These are phyloP conservation scores for Colletotrichum tropicicola DNA, from an alignment of 2,329 filamentous ascomycete genomes.

Conservation along the genomic window DNA sequence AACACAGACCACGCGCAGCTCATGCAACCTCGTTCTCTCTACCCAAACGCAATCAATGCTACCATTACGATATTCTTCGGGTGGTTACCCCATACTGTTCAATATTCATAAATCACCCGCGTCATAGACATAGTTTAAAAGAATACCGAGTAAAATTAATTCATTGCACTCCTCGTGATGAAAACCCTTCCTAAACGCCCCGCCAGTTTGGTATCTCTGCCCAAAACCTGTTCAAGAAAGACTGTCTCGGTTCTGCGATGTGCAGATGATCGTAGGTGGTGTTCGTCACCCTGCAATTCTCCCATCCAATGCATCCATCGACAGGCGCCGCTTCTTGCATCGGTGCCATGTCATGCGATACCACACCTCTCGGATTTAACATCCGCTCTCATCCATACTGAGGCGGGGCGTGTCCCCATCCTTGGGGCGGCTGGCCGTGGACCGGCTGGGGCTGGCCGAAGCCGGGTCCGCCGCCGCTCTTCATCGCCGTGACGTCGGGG, in stretches of 20 bases:
- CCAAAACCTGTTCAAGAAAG: neutral
- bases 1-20: no score
- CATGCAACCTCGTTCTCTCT: no score
- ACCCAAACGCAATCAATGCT: no score
- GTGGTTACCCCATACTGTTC: no score
- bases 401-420: conserved; percentile 38
- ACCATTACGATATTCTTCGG: no score
- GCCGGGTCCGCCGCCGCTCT: conserved; percentile 48
- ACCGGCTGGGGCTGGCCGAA: conserved; percentile 37
- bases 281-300: neutral
- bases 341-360: neutral
- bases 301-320: neutral
- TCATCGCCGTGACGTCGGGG: conserved; percentile 64
- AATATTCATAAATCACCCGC: no score
- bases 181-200: conserved; percentile 5
- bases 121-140: neutral
- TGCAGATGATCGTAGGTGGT: neutral
- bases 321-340: neutral
- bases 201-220: conserved; percentile 21
- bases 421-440: conserved; percentile 43
- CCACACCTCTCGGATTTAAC: conserved; percentile 13
- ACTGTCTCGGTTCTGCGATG: neutral
- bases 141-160: neutral
- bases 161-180: neutral
- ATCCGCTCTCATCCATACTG: conserved; percentile 19